Percentiles rank a stretch among this genome's conserved stretches.
These are phyloP conservation scores for Tetrastigma voinierianum DNA, from an alignment of 164 flowering plant genomes.

Conservation along the genomic window DNA sequence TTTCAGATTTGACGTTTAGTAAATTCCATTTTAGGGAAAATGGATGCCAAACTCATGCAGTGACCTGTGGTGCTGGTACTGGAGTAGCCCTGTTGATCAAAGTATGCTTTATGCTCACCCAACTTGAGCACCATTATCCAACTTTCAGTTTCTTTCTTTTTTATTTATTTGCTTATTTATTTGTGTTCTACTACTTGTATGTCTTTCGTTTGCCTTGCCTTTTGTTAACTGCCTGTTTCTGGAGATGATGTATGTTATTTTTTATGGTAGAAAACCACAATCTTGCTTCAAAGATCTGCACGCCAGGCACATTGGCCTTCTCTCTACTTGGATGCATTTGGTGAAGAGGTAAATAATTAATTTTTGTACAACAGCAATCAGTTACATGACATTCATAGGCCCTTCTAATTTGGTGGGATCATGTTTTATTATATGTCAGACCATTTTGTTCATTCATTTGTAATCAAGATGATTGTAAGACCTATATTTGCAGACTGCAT, in stretches of 20 bases:
- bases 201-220: neutral
- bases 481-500: no score
- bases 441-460: no score
- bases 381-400: neutral
- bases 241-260: slow-evolving; percentile 4
- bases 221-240: neutral
- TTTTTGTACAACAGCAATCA: neutral
- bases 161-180: no score
- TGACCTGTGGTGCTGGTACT: slow-evolving; percentile 84
- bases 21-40: slow-evolving; percentile 46
- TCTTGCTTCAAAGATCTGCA: slow-evolving; percentile 78
- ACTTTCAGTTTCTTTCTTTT: neutral
- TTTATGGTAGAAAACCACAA: slow-evolving; percentile 65
- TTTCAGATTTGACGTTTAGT: slow-evolving; percentile 5
- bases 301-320: slow-evolving; percentile 91
- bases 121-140: neutral
- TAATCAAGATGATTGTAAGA: no score
- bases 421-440: no score
- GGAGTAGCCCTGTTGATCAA: slow-evolving; percentile 79
- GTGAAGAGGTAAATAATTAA: slow-evolving; percentile 76
- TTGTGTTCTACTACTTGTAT: no score
- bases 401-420: no score
- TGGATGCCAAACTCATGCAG: slow-evolving; percentile 71
- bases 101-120: slow-evolving; percentile 37
- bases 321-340: slow-evolving; percentile 88